Conservation (phyloP, 2,329 filamentous ascomycete species). For the Zymoseptoria ardabiliae region DNA sequence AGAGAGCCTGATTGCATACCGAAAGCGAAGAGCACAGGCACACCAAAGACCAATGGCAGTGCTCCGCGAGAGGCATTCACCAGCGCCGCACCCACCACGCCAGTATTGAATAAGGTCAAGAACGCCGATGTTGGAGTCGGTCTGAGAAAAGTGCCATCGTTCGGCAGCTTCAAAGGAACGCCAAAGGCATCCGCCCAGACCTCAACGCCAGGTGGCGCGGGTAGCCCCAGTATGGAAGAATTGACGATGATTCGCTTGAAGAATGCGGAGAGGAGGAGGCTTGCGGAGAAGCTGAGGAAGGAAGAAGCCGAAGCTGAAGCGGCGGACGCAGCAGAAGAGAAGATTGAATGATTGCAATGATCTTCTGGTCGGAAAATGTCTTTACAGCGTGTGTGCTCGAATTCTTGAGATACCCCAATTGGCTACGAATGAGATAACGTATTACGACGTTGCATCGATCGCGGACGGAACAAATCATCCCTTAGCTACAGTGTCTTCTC, state of each 20-base stretch:
- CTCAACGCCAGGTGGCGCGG: conserved; percentile 11
- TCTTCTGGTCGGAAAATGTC: background rate
- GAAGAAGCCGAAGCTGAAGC: conserved; percentile 27
- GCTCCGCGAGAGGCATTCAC: background rate
- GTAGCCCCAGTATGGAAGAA: conserved; percentile 33
- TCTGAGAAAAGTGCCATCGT: conserved; percentile 35
- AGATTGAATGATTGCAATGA: background rate
- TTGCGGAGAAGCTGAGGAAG: conserved; percentile 39
- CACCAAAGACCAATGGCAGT: background rate
- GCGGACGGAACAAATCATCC: too few relatives aligned
- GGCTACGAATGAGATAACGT: background rate
- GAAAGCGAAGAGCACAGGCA: conserved; percentile 7
- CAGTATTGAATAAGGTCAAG: conserved; percentile 4
- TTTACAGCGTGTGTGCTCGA: background rate
- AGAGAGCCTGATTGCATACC: conserved; percentile 43
- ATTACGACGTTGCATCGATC: background rate
- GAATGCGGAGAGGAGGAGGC: conserved; percentile 36
- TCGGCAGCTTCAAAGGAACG: conserved; percentile 33
- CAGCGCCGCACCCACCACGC: background rate
- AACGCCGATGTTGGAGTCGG: conserved; percentile 7
- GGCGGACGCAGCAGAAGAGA: background rate
- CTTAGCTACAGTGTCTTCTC: background rate
- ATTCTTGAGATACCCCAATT: background rate
- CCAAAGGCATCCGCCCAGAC: conserved; percentile 17
- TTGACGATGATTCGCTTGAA: conserved; percentile 40